Base-by-base conservation (phyloP, 805 yeast species). In the Saccharomyces jurei region DNA sequence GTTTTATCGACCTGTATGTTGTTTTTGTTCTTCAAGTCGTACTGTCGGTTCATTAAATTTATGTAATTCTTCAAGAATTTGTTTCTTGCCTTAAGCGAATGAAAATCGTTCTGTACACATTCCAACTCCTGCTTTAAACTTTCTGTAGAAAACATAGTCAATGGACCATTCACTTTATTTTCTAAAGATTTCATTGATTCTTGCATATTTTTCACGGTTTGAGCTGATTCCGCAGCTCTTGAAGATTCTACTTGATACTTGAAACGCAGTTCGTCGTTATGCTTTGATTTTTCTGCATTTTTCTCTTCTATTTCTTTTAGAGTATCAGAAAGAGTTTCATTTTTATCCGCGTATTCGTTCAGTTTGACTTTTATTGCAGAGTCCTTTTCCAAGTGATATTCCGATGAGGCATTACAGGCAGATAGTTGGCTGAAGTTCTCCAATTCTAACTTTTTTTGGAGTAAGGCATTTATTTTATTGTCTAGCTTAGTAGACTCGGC, bases 281-380 rank as follows among this genome's bases (percentile, higher is more conserved):
- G 50, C 1, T 47, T 27, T 17, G 64, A 50, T 29, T 65, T 53
- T 1, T 50, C 48, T 52, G 74, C 72, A 61, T 79, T 78, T 60
- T 79, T 86, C 55, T 80, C 74, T 63, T 82, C 87, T 50, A 85
- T 77, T 59, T 83, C 87, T 14, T 61, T 57, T 13, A 64, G 32
- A 50, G 61, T 51, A 17, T n/a, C 14, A 6, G 27, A 14, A 21
- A 29, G 25, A 28, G 31, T 6, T 4, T 8, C 13, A 6, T 48
- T 41, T 6, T 29, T 29, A 1, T 28, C 30, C 9, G 31, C 17
- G 46, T 50, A 55, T 28, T 36, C 17, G 2, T 30, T 14, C 17
- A 25, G 13, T 8, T 14, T 1, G 32, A 11, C 26, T 63, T 63
- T 30, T 63, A 30, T 11, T 54, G 59, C 62, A 26, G 50, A 29